Conservation (phyloP, 306 rosid genomes). For the Rosa lucieae region DNA sequence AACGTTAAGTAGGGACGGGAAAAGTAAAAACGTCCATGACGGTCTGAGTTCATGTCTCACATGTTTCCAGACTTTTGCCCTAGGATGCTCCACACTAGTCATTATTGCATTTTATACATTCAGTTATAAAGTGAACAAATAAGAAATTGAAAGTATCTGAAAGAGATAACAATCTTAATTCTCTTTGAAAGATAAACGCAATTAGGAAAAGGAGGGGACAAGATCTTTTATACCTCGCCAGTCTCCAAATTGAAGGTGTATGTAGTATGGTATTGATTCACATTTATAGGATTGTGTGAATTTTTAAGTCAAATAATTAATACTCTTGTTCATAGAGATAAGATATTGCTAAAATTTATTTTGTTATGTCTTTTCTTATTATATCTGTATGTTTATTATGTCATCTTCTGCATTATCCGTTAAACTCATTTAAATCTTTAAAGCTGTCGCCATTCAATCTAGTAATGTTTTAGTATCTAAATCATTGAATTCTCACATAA, state of each 20-base stretch:
- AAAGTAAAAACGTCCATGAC: neutral
- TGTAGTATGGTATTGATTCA: neutral
- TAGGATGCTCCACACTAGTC: too few species aligned
- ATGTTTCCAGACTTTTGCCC: too few species aligned
- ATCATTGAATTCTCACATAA: neutral
- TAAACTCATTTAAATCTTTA: neutral
- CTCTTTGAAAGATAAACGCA: too few species aligned
- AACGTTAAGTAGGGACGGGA: neutral
- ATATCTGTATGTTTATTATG: too few species aligned
- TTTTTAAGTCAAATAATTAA: neutral
- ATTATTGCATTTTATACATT: too few species aligned
- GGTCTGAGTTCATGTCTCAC: too few species aligned
- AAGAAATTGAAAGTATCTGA: too few species aligned
- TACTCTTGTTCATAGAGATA: too few species aligned
- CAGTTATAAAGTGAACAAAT: neutral
- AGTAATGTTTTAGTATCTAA: neutral
- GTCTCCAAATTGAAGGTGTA: neutral
- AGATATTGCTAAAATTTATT: neutral
- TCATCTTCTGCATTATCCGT: neutral
- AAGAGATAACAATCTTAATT: neutral
- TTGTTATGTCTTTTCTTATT: too few species aligned
- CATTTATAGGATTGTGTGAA: too few species aligned
- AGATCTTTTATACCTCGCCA: neutral
- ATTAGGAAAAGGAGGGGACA: too few species aligned
- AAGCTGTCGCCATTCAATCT: neutral